Evolutionary conservation across 495 filamentous ascomycete genomes (phyloP).

Genomic region (Penicillium malachiteum): DNA sequence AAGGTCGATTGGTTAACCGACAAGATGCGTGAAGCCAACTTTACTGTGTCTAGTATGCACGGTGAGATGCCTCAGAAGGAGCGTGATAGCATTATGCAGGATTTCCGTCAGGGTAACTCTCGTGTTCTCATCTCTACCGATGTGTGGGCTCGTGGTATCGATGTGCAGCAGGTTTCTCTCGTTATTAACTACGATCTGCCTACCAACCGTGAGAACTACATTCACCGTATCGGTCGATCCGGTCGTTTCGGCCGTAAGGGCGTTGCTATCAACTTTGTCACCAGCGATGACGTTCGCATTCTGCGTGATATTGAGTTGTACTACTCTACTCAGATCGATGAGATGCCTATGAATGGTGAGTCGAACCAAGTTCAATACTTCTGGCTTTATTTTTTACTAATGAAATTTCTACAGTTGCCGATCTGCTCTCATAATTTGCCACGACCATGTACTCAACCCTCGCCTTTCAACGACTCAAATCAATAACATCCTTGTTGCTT

Average conservation of each 20-base stretch:
- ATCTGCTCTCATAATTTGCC: slow-evolving; percentile 42
- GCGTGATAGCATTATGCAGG: slow-evolving; percentile 97
- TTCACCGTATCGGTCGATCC: slow-evolving; percentile 94
- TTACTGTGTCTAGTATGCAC: slow-evolving; percentile 98
- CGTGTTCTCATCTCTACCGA: slow-evolving; percentile 98
- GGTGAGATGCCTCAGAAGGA: slow-evolving; percentile 99
- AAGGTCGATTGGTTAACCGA: slow-evolving; percentile 99
- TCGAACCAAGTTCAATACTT: background rate
- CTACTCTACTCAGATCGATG: slow-evolving; percentile 98
- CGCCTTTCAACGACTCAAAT: slow-evolving; percentile 11
- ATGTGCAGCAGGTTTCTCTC: slow-evolving; percentile 98
- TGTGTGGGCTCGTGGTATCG: slow-evolving; percentile 96
- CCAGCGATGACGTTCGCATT: slow-evolving; percentile 94
- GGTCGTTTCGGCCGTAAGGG: slow-evolving; percentile 97
- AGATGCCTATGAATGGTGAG: slow-evolving; percentile 96
- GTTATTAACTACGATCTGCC: slow-evolving; percentile 99
- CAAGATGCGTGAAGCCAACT: slow-evolving; percentile 97
- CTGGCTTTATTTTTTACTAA: slow-evolving; percentile 5
- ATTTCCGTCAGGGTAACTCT: slow-evolving; percentile 94
- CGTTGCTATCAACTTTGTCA: slow-evolving; percentile 99
- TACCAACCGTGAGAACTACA: slow-evolving; percentile 99
- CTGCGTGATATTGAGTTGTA: slow-evolving; percentile 96
- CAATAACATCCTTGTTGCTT: background rate
- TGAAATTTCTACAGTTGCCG: slow-evolving; percentile 35
- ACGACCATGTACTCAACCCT: slow-evolving; percentile 1